These are phyloP conservation scores for Cryptococcus floricola DNA, from an alignment of 1,284 basidiomycete genomes.

Conservation along the genomic window DNA sequence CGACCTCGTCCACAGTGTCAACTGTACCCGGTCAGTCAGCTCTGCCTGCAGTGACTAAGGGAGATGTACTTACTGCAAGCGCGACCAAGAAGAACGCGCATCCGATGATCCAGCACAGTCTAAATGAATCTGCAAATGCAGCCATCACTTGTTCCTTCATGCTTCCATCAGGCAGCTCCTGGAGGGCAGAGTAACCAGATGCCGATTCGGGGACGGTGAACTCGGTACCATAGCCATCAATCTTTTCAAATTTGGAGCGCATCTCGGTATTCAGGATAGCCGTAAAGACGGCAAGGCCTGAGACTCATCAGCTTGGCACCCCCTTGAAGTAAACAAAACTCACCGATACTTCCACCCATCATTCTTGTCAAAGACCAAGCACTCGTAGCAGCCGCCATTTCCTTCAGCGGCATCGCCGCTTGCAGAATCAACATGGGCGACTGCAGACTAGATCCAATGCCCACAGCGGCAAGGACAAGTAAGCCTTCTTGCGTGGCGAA, in stretches of 20 bases:
- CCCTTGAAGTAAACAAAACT: not conserved
- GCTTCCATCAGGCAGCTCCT: constrained; percentile 31
- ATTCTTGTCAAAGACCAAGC: constrained; percentile 30
- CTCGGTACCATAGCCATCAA: constrained; percentile 33
- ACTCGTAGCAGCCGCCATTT: constrained; percentile 44
- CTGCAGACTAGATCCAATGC: constrained; percentile 27
- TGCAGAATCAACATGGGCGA: constrained; percentile 34
- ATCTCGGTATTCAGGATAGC: constrained; percentile 37
- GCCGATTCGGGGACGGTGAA: constrained; percentile 31
- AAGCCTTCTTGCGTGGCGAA: constrained; percentile 29
- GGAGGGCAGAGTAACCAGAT: constrained; percentile 31
- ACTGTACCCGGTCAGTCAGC: constrained; percentile 1
- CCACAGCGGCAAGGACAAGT: constrained; percentile 18
- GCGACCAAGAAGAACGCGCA: constrained; percentile 19
- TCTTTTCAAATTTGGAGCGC: constrained; percentile 24
- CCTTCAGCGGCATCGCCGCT: constrained; percentile 43
- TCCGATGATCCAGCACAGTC: constrained; percentile 32
- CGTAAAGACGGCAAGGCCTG: constrained; percentile 38
- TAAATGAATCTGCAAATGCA: constrained; percentile 32
- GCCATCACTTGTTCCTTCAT: constrained; percentile 23
- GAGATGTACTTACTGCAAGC: constrained; percentile 13
- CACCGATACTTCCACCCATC: constrained; percentile 32
- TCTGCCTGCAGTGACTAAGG: not conserved
- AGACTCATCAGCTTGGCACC: not conserved
- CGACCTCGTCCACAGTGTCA: constrained; percentile 14